Conservation (phyloP, 2,329 filamentous ascomycete species). For the Gliomastix tumulicola region DNA sequence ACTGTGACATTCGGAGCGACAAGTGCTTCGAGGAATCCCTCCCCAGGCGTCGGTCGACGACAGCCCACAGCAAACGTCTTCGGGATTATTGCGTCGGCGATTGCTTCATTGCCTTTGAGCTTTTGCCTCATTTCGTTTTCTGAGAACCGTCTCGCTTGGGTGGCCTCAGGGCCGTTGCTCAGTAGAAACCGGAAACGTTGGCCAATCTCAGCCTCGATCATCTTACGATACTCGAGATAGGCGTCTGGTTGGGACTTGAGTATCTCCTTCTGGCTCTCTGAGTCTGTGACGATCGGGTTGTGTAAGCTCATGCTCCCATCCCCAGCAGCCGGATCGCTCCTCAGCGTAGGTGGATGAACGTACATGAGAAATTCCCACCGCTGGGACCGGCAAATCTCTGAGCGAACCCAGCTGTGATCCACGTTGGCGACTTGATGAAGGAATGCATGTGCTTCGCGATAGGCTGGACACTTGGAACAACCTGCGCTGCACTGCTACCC, state of each 20-base stretch:
- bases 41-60: slow-evolving; percentile 38
- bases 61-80: slow-evolving; percentile 33
- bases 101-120: slow-evolving; percentile 27
- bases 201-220: slow-evolving; percentile 16
- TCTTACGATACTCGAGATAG: slow-evolving; percentile 44
- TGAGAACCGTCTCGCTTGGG: background rate
- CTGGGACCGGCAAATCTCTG: slow-evolving; percentile 19
- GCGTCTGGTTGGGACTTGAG: slow-evolving; percentile 43
- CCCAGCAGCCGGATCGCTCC: background rate
- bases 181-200: slow-evolving; percentile 1
- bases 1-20: slow-evolving; percentile 8
- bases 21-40: slow-evolving; percentile 15
- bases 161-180: background rate
- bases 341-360: too few species aligned
- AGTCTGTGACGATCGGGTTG: slow-evolving; percentile 7
- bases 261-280: slow-evolving; percentile 35
- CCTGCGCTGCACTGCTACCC: slow-evolving; percentile 46
- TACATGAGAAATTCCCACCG: slow-evolving; percentile 21
- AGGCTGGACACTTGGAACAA: slow-evolving; percentile 29
- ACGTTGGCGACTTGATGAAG: slow-evolving; percentile 34
- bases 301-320: background rate
- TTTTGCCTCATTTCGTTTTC: slow-evolving; percentile 7
- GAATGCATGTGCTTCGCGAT: slow-evolving; percentile 22
- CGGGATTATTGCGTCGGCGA: slow-evolving; percentile 28
- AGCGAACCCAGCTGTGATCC: slow-evolving; percentile 27